phyloP scores from a whole-genome alignment of 306 rosid species.

The Vicia villosa region DNA sequence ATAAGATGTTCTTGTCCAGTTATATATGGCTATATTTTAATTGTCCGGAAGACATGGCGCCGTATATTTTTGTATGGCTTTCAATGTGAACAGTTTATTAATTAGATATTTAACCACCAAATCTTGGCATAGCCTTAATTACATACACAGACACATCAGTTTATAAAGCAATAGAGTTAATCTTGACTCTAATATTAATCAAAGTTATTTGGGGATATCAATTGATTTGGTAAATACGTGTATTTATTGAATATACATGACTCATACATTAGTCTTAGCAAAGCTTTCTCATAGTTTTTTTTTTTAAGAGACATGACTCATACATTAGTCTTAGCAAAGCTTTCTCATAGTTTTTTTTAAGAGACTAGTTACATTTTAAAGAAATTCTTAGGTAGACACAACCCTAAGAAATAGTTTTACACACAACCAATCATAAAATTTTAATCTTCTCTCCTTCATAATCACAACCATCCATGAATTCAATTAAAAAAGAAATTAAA shows the following conservation, averaged over 20 bases:
- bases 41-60: constrained; percentile 42
- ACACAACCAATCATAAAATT: too few relatives aligned
- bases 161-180: neutral
- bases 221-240: neutral
- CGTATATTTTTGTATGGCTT: constrained; percentile 31
- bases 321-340: neutral
- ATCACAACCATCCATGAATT: too few relatives aligned
- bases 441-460: too few relatives aligned
- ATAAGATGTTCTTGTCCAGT: constrained; percentile 44
- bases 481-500: too few relatives aligned
- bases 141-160: neutral
- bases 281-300: too few relatives aligned
- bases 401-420: too few relatives aligned
- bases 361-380: too few relatives aligned
- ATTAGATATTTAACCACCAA: constrained; percentile 3
- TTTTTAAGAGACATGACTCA: neutral
- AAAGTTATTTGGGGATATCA: neutral
- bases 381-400: too few relatives aligned
- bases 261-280: neutral
- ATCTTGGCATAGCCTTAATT: neutral
- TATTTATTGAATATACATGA: neutral
- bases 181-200: neutral
- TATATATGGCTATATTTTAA: neutral
- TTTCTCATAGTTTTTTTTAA: too few relatives aligned
- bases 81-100: neutral